These are phyloP conservation scores for Lentinula sp. DNA, from an alignment of 768 basidiomycete genomes.

Conservation along the genomic window DNA sequence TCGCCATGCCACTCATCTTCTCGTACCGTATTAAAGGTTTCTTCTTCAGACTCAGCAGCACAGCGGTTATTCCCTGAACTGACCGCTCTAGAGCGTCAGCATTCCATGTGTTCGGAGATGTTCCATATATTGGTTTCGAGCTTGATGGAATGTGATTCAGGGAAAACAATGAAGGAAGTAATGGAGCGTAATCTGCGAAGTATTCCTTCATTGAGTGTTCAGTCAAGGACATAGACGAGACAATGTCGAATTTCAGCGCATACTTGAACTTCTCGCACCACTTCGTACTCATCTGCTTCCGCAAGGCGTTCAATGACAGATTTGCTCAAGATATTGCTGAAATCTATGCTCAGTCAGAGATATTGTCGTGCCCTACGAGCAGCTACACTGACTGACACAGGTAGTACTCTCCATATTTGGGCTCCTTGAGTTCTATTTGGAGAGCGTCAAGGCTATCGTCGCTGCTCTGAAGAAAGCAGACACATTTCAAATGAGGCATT, in stretches of 20 bases:
- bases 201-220: conserved; percentile 62
- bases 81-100: conserved; percentile 66
- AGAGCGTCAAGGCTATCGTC: conserved; percentile 81
- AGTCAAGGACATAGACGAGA: neutral
- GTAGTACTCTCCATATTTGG: conserved; percentile 97
- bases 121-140: conserved; percentile 63
- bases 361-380: conserved; percentile 13
- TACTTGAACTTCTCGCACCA: conserved; percentile 96
- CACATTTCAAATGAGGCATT: conserved; percentile 96
- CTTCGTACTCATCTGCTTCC: conserved; percentile 92
- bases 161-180: conserved; percentile 83
- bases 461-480: conserved; percentile 85
- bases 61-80: conserved; percentile 76
- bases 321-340: conserved; percentile 92
- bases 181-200: conserved; percentile 92
- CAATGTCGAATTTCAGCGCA: conserved; percentile 10
- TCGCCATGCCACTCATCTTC: conserved; percentile 87
- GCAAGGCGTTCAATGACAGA: conserved; percentile 88
- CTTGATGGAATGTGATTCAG: conserved; percentile 68
- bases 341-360: conserved; percentile 52
- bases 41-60: conserved; percentile 92
- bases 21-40: conserved; percentile 93
- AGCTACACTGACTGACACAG: conserved; percentile 73
- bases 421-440: conserved; percentile 78
- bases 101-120: conserved; percentile 71